A percentile compares a stretch with the other conserved stretches of the same genome.
Evolutionary conservation across 202 grass and related monocot species (phyloP).

Genomic region (Elaeis oleifera): DNA sequence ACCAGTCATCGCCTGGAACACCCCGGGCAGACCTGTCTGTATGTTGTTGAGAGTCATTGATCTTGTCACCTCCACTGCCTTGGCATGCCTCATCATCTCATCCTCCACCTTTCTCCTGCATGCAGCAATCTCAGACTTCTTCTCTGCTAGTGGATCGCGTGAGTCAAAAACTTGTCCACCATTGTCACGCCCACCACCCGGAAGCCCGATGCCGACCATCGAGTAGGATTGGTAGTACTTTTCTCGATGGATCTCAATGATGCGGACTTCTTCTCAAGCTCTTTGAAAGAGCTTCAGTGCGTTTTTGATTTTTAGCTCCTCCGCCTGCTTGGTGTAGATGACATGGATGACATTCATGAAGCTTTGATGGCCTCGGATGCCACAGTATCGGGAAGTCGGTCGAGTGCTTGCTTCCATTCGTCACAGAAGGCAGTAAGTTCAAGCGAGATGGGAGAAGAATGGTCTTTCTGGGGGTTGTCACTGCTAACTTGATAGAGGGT

Average conservation of each 20-base stretch:
- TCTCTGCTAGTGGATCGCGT: conserved; percentile 83
- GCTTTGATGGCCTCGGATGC: conserved; percentile 94
- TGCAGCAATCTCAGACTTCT: conserved; percentile 69
- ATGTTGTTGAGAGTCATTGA: conserved; percentile 97
- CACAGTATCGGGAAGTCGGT: conserved; percentile 74
- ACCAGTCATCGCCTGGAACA: conserved; percentile 87
- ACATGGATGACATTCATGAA: conserved; percentile 85
- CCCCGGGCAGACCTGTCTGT: conserved; percentile 88
- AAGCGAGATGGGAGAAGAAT: conserved; percentile 51
- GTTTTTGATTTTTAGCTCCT: conserved; percentile 89
- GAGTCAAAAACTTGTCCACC: conserved; percentile 58
- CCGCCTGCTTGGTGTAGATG: conserved; percentile 89
- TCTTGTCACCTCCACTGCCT: conserved; percentile 74
- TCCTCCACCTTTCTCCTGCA: conserved; percentile 82
- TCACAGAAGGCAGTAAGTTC: conserved; percentile 88
- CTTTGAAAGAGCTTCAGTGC: conserved; percentile 57
- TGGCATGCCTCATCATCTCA: conserved; percentile 71
- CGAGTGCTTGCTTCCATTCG: conserved; percentile 96
- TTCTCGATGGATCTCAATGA: conserved; percentile 77
- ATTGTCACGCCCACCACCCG: conserved; percentile 48
- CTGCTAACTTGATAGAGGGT: conserved; percentile 68
- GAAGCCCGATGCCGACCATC: conserved; percentile 69
- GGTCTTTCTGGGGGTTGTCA: conserved; percentile 42
- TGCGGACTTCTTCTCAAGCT: conserved; percentile 85
- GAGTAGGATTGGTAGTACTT: conserved; percentile 97